Evolutionary conservation across 1,284 basidiomycete species (phyloP).

Genomic region (Rhodotorula sp.): DNA sequence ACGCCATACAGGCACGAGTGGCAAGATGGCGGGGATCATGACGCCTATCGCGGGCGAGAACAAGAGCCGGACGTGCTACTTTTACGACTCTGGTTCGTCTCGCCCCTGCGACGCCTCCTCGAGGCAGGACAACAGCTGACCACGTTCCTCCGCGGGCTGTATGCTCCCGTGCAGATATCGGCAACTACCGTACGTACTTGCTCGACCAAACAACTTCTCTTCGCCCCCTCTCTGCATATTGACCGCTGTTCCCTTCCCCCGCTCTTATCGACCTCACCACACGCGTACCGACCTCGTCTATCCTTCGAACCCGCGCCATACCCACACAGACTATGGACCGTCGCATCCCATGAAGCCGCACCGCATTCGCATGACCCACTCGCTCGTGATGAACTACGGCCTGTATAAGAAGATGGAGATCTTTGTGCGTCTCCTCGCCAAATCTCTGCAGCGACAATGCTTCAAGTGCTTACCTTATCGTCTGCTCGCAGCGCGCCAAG

Average conservation of each 20-base stretch:
- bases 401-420: constrained; percentile 54
- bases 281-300: neutral
- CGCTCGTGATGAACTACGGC: constrained; percentile 96
- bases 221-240: neutral
- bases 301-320: neutral
- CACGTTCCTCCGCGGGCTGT: neutral
- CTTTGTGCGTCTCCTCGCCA: constrained; percentile 44
- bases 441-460: neutral
- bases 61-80: constrained; percentile 48
- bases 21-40: constrained; percentile 32
- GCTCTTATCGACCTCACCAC: neutral
- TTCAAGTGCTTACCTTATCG: neutral
- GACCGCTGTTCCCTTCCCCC: neutral
- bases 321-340: constrained; percentile 29
- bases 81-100: constrained; percentile 79
- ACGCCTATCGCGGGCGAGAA: constrained; percentile 36
- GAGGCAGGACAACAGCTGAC: neutral
- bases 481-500: constrained; percentile 79
- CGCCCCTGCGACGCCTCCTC: neutral
- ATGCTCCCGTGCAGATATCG: constrained; percentile 36
- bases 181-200: constrained; percentile 40
- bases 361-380: constrained; percentile 95
- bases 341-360: constrained; percentile 60
- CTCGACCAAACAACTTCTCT: neutral
- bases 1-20: too few relatives aligned